Base-by-base conservation (phyloP, 805 yeast species). In the Candida nitratophila region DNA sequence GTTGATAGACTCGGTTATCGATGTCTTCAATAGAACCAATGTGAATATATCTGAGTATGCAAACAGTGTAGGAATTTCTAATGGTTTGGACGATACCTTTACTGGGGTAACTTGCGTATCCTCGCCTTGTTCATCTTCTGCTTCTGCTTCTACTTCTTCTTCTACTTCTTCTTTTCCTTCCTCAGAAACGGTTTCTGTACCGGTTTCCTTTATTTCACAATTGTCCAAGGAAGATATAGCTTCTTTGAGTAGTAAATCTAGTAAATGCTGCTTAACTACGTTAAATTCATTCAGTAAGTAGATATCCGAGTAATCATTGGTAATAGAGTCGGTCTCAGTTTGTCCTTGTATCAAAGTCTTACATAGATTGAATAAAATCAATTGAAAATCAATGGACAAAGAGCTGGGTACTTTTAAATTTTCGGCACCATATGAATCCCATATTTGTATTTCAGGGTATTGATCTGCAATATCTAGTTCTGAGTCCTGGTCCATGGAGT, bases 221-320 rank as follows among this genome's bases (percentile, higher is more conserved):
- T 35, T 38, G 6, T 19, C 40, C 17, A 17, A 17, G n/a, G 31
- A n/a, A 11, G 16, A 21, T 31, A 22, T 39, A 21, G 47, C 15
- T 15, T 39, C 27, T 2, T 30, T 22, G 7, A 51, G 37, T 16
- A 58, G 37, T 16, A 40, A 42, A n/a, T 52, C 46, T 12, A 59
- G 37, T 16, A 54, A 39, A 2, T 26, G 44, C 2, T 14, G 10
- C 33, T 52, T 54, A 7, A 48, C 47, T 1, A 32, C 41, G 1
- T 43, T 42, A 39, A 60, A 60, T 20, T 47, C 43, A 2, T 41
- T 40, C 22, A 49, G 45, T 33, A 53, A 44, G 34, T 54, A 62
- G n/a, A 59, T 53, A 45, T 60, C 61, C 1, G 62, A 50, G 41
- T 51, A 60, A 40, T 59, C 63, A 26, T 20, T 26, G n/a, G 14